These are phyloP conservation scores for Xylariaceae sp. DNA, from an alignment of 2,329 filamentous ascomycete genomes.

Conservation along the genomic window DNA sequence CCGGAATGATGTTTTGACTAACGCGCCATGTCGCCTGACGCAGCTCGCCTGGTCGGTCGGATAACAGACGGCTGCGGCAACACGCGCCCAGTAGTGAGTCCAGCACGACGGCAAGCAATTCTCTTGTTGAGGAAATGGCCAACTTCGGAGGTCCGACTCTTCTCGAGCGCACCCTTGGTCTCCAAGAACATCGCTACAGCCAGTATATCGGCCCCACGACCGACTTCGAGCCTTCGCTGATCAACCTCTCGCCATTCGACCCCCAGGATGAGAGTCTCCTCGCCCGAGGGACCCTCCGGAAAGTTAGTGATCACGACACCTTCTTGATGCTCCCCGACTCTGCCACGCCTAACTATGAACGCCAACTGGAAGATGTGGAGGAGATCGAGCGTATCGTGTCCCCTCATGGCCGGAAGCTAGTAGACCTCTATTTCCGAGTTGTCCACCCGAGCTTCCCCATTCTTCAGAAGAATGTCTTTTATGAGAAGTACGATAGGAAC, in stretches of 20 bases:
- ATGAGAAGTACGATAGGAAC: constrained; percentile 69
- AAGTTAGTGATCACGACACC: constrained; percentile 71
- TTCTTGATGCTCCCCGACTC: constrained; percentile 76
- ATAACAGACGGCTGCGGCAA: constrained; percentile 49
- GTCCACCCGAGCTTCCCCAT: constrained; percentile 80
- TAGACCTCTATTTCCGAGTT: constrained; percentile 76
- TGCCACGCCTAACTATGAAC: constrained; percentile 65
- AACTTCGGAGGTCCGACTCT: constrained; percentile 62
- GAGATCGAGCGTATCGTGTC: constrained; percentile 71
- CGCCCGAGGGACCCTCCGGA: constrained; percentile 62
- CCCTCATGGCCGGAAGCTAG: constrained; percentile 68
- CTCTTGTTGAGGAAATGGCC: constrained; percentile 64
- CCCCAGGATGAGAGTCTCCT: constrained; percentile 74
- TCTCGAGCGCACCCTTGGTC: constrained; percentile 64
- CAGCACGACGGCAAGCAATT: constrained; percentile 56
- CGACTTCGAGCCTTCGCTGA: constrained; percentile 77
- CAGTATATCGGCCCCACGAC: constrained; percentile 80
- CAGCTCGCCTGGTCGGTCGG: constrained; percentile 54
- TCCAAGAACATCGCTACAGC: constrained; percentile 73
- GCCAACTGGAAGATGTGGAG: constrained; percentile 61
- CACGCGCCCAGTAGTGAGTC: constrained; percentile 56
- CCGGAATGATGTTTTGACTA: constrained; percentile 34
- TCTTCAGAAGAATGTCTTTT: constrained; percentile 72
- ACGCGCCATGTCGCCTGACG: constrained; percentile 43
- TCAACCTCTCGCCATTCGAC: constrained; percentile 75